Evolutionary conservation across 1,284 basidiomycete species (phyloP).

Genomic region (Rhodotorula sp.): DNA sequence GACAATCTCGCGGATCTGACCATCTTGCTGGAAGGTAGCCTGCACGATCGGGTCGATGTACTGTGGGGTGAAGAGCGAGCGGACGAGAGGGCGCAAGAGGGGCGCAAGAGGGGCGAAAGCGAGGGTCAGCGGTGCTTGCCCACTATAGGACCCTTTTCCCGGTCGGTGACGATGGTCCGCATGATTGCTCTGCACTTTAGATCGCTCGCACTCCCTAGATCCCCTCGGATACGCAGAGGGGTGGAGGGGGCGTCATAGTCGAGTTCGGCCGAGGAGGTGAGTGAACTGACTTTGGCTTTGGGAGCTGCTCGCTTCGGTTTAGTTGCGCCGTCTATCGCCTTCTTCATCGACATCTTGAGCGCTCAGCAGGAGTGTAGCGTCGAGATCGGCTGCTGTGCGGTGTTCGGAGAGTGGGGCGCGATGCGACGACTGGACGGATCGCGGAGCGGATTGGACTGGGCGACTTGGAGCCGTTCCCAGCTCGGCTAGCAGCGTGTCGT

Average conservation of each 20-base stretch:
- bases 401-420: not conserved
- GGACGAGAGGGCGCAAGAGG: not conserved
- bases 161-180: not conserved
- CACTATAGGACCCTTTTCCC: too few relatives aligned
- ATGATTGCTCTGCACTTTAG: not conserved
- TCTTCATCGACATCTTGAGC: conserved; percentile 11
- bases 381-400: not conserved
- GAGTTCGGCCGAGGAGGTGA: not conserved
- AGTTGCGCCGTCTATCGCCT: conserved; percentile 45
- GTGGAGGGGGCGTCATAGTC: not conserved
- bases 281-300: conserved; percentile 73
- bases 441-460: not conserved
- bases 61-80: conserved; percentile 33
- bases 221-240: too few relatives aligned
- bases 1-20: conserved; percentile 85
- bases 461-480: too few relatives aligned
- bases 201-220: too few relatives aligned
- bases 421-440: not conserved
- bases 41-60: conserved; percentile 84
- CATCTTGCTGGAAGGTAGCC: conserved; percentile 89
- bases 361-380: too few relatives aligned
- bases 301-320: conserved; percentile 92
- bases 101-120: not conserved
- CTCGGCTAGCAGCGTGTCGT: too few relatives aligned
- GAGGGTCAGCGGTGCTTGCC: not conserved